Evolutionary conservation across 108 stramenopile genomes (phyloP).

Genomic region (Aurantiochytrium sp.): DNA sequence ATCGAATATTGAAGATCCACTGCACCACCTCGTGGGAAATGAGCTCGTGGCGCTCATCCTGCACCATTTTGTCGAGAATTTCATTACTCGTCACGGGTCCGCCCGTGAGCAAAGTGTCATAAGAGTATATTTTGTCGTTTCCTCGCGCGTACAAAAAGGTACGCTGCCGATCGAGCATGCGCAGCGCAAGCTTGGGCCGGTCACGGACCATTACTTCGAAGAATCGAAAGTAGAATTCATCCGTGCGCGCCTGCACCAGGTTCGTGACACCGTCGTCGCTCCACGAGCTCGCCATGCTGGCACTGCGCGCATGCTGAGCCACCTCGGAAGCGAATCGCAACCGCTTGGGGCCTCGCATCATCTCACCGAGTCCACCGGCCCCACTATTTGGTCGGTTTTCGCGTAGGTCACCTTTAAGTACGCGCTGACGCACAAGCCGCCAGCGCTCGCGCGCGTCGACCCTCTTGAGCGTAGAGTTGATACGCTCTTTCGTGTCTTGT

Average conservation of each 20-base stretch:
- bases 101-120: neutral
- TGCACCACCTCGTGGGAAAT: neutral
- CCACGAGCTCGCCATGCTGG: neutral
- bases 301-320: neutral
- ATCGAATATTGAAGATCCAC: neutral
- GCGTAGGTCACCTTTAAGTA: neutral
- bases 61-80: neutral
- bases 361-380: too few relatives aligned
- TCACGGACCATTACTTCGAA: constrained; percentile 9
- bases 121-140: neutral
- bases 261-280: neutral
- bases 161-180: neutral
- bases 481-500: neutral
- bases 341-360: neutral
- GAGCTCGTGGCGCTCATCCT: neutral
- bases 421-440: neutral
- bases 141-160: neutral
- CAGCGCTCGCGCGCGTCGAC: neutral
- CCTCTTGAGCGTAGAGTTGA: neutral
- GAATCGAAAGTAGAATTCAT: neutral
- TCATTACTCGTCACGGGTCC: neutral
- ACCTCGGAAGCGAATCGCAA: neutral
- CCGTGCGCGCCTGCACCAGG: neutral
- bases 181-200: constrained; percentile 1
- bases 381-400: neutral